Conservation (phyloP, 352 stramenopile genomes). For the Peronosclerospora sorghi region DNA sequence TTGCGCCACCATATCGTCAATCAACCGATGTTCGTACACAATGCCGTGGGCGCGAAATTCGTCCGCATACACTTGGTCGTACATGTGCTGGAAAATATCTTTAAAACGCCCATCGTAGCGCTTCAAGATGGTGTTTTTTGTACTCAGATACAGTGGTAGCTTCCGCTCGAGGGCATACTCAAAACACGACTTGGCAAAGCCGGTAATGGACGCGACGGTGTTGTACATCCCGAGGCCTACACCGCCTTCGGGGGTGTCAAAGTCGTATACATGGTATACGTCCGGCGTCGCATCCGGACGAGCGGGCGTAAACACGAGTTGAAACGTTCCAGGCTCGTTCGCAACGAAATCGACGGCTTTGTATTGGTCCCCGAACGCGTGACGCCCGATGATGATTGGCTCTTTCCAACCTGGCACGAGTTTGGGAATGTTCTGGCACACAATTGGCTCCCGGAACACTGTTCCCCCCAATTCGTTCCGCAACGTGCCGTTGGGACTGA, state of each 20-base stretch:
- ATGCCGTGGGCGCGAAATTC: constrained; percentile 63
- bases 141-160: constrained; percentile 77
- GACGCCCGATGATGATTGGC: constrained; percentile 78
- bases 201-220: constrained; percentile 68
- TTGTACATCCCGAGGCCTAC: constrained; percentile 87
- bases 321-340: constrained; percentile 54
- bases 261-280: constrained; percentile 79
- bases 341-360: constrained; percentile 78
- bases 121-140: constrained; percentile 89
- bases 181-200: constrained; percentile 58
- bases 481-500: constrained; percentile 76
- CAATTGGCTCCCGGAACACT: constrained; percentile 84
- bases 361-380: constrained; percentile 86
- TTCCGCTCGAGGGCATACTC: constrained; percentile 51
- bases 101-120: constrained; percentile 81
- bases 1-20: constrained; percentile 88
- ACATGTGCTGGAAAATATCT: constrained; percentile 85
- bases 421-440: constrained; percentile 78
- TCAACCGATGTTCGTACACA: constrained; percentile 80
- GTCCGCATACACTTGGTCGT: constrained; percentile 64
- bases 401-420: constrained; percentile 82
- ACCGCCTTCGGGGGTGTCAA: constrained; percentile 47
- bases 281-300: constrained; percentile 33
- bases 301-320: constrained; percentile 63
- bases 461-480: constrained; percentile 80